These are phyloP conservation scores for Corymbia maculata DNA, from an alignment of 345 rosid genomes.

Conservation along the genomic window DNA sequence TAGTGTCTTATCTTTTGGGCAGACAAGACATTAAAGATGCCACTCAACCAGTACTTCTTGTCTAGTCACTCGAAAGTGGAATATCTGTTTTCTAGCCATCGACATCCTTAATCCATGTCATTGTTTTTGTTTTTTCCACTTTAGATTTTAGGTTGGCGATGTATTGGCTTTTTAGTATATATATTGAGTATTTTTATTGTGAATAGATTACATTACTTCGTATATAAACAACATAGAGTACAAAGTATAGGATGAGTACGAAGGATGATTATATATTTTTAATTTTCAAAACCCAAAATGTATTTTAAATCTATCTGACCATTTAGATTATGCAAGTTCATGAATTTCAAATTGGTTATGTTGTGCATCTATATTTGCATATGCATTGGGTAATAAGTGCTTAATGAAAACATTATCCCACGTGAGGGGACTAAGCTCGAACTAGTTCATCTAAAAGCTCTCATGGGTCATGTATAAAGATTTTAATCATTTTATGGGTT, in stretches of 20 bases:
- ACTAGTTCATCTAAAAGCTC: neutral
- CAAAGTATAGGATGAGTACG: neutral
- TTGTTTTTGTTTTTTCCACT: neutral
- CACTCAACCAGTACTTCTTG: neutral
- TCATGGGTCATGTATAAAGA: accelerated
- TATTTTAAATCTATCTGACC: neutral
- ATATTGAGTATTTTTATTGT: neutral
- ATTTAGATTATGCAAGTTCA: neutral
- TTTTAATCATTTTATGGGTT: neutral
- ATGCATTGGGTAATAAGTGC: neutral
- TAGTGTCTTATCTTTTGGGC: neutral
- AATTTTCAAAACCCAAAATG: neutral
- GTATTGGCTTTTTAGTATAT: neutral
- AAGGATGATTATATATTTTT: neutral
- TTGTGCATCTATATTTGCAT: neutral
- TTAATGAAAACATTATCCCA: neutral
- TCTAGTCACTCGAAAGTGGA: neutral
- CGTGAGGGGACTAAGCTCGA: accelerated
- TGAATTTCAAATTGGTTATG: too few relatives aligned
- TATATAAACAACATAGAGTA: accelerated
- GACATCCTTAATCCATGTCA: neutral
- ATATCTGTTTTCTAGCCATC: neutral
- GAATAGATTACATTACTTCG: neutral
- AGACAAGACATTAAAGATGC: neutral
- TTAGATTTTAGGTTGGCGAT: neutral